Conservation (phyloP, 805 yeast species). For the Priceomyces carsonii region DNA sequence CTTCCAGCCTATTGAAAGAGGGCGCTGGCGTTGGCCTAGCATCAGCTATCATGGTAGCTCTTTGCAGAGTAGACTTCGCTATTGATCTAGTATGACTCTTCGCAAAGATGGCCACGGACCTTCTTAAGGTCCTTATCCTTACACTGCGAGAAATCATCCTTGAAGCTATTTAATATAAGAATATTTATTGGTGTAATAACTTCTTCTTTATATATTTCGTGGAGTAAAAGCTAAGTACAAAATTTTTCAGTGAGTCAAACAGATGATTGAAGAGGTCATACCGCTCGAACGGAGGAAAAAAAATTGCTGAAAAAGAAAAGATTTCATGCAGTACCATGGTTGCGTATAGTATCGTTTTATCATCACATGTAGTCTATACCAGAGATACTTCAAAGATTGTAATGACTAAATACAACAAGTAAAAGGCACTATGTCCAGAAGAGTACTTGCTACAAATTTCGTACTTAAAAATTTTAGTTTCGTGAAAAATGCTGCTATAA, state of each 20-base stretch:
- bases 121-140: conserved; percentile 10
- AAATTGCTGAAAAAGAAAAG: no score
- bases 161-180: no score
- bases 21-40: conserved; percentile 42
- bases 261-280: neutral
- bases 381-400: no score
- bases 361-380: no score
- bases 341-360: no score
- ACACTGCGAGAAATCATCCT: conserved; percentile 22
- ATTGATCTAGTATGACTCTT: conserved; percentile 25
- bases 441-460: neutral
- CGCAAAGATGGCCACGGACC: conserved; percentile 13
- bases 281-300: conserved; percentile 11
- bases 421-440: neutral
- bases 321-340: no score
- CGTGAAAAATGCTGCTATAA: neutral
- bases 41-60: conserved; percentile 31
- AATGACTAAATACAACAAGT: no score
- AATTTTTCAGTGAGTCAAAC: conserved; percentile 20
- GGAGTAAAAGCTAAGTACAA: conserved; percentile 4
- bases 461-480: neutral
- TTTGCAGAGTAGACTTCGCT: conserved; percentile 29
- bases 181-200: no score
- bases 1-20: conserved; percentile 43
- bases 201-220: neutral